Base-by-base conservation (phyloP, 1,284 basidiomycete species). In the Ustilago vetiveriae region DNA sequence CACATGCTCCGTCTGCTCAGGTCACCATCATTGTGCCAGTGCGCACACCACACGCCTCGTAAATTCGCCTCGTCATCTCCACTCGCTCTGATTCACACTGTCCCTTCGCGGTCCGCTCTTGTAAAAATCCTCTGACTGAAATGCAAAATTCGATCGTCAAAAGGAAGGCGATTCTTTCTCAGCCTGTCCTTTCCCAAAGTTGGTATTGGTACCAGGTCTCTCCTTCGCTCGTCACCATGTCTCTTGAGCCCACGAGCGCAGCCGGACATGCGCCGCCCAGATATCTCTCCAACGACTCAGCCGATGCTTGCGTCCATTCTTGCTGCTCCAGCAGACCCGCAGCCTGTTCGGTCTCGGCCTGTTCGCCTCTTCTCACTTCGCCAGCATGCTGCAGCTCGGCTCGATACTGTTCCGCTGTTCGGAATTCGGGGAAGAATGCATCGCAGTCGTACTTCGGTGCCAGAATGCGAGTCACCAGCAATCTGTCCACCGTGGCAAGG, bases 401-500 rank as follows among this genome's bases (percentile, higher is more conserved):
- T 23, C 41, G 17, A 26, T 64, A 47, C 33, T 79, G 77, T 22
- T 32, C 41, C 9, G 22, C 19, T 11, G 64, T 66, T 13, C 86
- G 76, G 77, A 93, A 90, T 69, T 93, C 88, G 2, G 90, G 88
- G 81, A 98, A 88, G 84, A 90, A 91, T 14, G 89, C 88, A 81
- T 98, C 94, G 83, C 94, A 98, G 33, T 89, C 86, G 78, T 92
- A 93, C 9, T 85, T 85, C 1, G 92, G 92, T 14, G 85, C 84
- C 27, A 89, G 74, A 59, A 98, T 87, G 3, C 93, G 89, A 3
- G 96, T 98, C 54, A 98, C 86, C 48, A 98, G 86, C 10, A 79
- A 70, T 26, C 58, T 53, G 52, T 79, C 73, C 23, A 78, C 63
- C 16, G 19, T 27, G 10, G 39, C 48, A 19, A 29, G 21, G 16